A percentile compares a stretch with the other conserved stretches of the same genome.
phyloP scores from a whole-genome alignment of 176 grass and related monocot species.

The Themeda triandra region DNA sequence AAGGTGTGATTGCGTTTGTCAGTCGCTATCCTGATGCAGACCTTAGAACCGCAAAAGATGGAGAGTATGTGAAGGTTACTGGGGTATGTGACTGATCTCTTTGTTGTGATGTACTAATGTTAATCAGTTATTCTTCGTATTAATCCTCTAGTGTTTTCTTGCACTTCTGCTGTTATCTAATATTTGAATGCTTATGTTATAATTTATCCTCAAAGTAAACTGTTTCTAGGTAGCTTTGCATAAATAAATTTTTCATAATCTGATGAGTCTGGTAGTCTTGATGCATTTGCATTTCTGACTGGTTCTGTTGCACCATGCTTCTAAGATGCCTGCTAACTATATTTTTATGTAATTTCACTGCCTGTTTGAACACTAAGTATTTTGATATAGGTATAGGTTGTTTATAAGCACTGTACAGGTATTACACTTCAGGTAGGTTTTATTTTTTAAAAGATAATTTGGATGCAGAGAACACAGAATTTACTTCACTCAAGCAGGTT shows the following conservation, averaged over 20 bases:
- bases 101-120: background rate
- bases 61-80: conserved; percentile 84
- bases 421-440: background rate
- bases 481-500: background rate
- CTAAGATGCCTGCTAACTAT: conserved; percentile 1
- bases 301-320: background rate
- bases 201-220: conserved; percentile 10
- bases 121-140: background rate
- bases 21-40: conserved; percentile 69
- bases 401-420: background rate
- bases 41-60: conserved; percentile 78
- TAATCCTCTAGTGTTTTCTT: background rate
- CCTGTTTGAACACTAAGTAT: background rate
- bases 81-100: conserved; percentile 57
- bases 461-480: background rate
- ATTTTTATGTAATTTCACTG: background rate
- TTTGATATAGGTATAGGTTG: background rate
- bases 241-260: background rate
- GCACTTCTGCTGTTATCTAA: conserved; percentile 1
- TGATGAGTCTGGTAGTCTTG: background rate
- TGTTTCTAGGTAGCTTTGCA: background rate
- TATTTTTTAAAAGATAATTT: background rate
- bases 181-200: conserved; percentile 8
- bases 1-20: conserved; percentile 57
- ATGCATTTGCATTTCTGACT: background rate